Evolutionary conservation across 2,329 filamentous ascomycete genomes (phyloP), one percentile per base, ranked within the genome.

Genomic region (Fonsecaea pugnacius): DNA sequence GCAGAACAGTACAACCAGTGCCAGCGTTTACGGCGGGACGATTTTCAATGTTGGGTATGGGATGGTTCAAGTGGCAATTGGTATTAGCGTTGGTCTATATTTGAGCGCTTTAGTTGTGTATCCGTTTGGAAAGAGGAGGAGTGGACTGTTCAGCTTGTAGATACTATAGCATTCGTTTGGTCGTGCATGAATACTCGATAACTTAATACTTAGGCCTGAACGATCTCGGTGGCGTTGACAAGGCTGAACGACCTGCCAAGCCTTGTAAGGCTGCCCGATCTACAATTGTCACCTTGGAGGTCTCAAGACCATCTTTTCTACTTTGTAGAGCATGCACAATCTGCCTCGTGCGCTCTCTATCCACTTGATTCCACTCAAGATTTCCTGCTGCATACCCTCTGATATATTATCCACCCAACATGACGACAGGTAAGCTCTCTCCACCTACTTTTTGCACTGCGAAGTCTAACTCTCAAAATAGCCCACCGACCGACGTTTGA

Each of bases 401-500:
- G 8, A 14, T 6, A 27, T 14, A 8, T 27, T 27, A 27, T 30
- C 27, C 21, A 27, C 43, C 1, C 77, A 77, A n/a, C 70, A 83
- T 60, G 76, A 83, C 35, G 72, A 78, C 71, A 71, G 32, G 72
- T 74, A 8, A 68, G 70, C 27, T 71, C 68, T 1, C 55, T 64
- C 6, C 58, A 70, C 40, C 59, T 69, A 35, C 67, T 72, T 18
- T 83, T 78, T 65, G 56, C 77, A 10, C 77, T 77, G 58, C 77
- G 27, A 5, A 79, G 5, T 79, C 83, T 71, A 69, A 78, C 1
- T 83, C 80, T 69, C 74, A 77, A 1, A 79, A 75, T 0, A 79
- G 87, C 87, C 63, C 87, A 89, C 76, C 90, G 95, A 80, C 95
- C 95, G 62, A 99, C 95, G 0, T 99, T 99, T 75, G 95, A 99